Conservation (phyloP, 1,284 basidiomycete genomes). For the Cryptococcus amylolentus region DNA sequence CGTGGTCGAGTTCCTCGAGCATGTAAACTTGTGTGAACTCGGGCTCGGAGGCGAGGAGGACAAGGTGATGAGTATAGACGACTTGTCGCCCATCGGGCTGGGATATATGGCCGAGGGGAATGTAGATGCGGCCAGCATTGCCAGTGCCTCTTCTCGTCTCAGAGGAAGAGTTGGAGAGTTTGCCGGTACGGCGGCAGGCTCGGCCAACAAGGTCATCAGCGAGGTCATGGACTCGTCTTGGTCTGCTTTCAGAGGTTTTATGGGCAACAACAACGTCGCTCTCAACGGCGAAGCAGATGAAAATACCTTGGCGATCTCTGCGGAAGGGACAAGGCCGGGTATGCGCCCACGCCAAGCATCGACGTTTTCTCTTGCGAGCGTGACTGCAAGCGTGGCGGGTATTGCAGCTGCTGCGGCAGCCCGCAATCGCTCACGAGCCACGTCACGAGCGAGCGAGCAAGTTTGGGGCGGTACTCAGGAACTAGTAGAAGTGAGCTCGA, state of each 20-base stretch:
- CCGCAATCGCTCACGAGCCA: constrained; percentile 34
- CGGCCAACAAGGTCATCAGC: constrained; percentile 75
- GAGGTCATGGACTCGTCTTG: constrained; percentile 82
- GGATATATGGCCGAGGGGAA: constrained; percentile 40
- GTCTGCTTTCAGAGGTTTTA: constrained; percentile 69
- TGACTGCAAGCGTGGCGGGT: constrained; percentile 64
- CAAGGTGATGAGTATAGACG: constrained; percentile 64
- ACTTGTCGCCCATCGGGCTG: constrained; percentile 71
- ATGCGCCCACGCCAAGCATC: constrained; percentile 61
- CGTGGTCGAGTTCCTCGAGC: constrained; percentile 88
- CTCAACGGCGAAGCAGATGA: constrained; percentile 17
- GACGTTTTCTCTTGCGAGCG: constrained; percentile 73
- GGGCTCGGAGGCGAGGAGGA: constrained; percentile 65
- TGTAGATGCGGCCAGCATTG: constrained; percentile 42
- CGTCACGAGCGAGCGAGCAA: constrained; percentile 54
- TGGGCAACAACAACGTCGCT: constrained; percentile 24
- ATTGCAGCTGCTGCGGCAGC: constrained; percentile 48
- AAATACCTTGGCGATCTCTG: constrained; percentile 15
- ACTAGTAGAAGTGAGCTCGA: constrained; percentile 44
- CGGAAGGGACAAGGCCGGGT: constrained; percentile 13
- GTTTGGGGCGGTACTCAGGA: constrained; percentile 45
- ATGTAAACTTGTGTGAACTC: constrained; percentile 77
- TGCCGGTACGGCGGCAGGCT: constrained; percentile 57
- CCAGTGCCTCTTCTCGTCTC: constrained; percentile 48
- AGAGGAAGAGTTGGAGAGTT: constrained; percentile 74